phyloP scores from a whole-genome alignment of 1,139 yeast genomes.

The Lipomyces yarrowii region DNA sequence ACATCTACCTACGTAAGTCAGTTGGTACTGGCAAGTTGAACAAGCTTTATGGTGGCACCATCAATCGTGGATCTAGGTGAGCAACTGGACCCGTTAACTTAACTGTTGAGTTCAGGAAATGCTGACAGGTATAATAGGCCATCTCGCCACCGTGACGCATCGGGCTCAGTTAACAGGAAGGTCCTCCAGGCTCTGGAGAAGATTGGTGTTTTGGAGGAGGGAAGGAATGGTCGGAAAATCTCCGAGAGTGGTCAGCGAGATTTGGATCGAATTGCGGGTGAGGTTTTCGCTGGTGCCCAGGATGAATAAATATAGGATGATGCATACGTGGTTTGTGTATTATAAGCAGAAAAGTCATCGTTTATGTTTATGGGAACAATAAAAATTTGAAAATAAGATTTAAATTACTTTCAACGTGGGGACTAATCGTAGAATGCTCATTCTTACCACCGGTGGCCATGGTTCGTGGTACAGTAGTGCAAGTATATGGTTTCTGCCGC shows the following conservation, averaged over 20 bases:
- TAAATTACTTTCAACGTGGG: background rate
- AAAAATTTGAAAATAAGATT: slow-evolving; percentile 19
- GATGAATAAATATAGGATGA: slow-evolving; percentile 21
- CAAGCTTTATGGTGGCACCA: slow-evolving; percentile 99
- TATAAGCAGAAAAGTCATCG: slow-evolving; percentile 12
- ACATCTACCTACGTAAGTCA: slow-evolving; percentile 98
- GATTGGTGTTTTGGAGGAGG: slow-evolving; percentile 94
- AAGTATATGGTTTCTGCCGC: background rate
- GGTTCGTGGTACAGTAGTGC: background rate
- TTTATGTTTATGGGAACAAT: slow-evolving; percentile 14
- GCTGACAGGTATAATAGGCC: slow-evolving; percentile 50
- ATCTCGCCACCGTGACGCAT: slow-evolving; percentile 97
- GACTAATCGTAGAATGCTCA: background rate
- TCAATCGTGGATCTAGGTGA: slow-evolving; percentile 93
- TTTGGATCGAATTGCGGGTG: slow-evolving; percentile 72
- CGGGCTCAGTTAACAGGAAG: slow-evolving; percentile 98
- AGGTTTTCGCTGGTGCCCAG: slow-evolving; percentile 27
- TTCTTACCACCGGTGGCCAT: background rate
- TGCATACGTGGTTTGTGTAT: slow-evolving; percentile 12
- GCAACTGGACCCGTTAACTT: background rate
- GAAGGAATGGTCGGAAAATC: slow-evolving; percentile 99
- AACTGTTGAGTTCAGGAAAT: background rate
- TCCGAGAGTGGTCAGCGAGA: slow-evolving; percentile 99
- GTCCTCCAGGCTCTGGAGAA: slow-evolving; percentile 97
- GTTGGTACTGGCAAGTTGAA: slow-evolving; percentile 99